Percentiles rank a stretch among this genome's conserved stretches.
Evolutionary conservation across 75 land plant genomes (phyloP).

Genomic region (Sequoiadendron giganteum): DNA sequence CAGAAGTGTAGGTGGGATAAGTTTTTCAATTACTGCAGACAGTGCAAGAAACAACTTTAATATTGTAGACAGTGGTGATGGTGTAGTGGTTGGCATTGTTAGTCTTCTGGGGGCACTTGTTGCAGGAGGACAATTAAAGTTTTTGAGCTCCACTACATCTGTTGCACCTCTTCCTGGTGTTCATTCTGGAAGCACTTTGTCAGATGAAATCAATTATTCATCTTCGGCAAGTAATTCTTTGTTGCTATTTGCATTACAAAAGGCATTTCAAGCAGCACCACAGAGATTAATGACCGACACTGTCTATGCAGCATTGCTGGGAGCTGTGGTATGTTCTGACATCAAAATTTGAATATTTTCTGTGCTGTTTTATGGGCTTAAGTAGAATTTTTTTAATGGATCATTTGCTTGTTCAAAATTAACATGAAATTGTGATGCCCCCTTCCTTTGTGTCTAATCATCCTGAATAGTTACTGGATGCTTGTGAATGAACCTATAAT

Average conservation of each 20-base stretch:
- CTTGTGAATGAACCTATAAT: not conserved
- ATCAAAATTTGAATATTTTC: constrained; percentile 12
- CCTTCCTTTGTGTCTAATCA: not conserved
- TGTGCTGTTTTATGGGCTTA: not conserved
- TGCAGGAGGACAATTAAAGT: constrained; percentile 67
- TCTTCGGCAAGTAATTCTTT: constrained; percentile 63
- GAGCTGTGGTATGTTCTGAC: constrained; percentile 69
- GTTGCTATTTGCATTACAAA: constrained; percentile 84
- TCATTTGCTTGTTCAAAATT: not conserved
- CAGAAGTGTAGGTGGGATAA: constrained; percentile 85
- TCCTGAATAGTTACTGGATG: not conserved
- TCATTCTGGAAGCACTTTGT: constrained; percentile 23
- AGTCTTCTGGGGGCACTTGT: constrained; percentile 85
- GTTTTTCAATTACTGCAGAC: constrained; percentile 84
- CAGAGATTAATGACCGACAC: constrained; percentile 75
- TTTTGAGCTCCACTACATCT: constrained; percentile 35
- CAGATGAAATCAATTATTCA: constrained; percentile 54
- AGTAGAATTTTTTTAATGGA: not conserved
- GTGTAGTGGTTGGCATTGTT: constrained; percentile 84
- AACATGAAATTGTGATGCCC: not conserved
- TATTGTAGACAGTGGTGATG: constrained; percentile 86
- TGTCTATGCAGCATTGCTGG: constrained; percentile 73
- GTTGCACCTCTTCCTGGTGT: constrained; percentile 19
- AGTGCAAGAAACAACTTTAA: constrained; percentile 87
- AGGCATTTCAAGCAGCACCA: constrained; percentile 95